Base-by-base conservation (phyloP, 768 basidiomycete species). In the Auricularia auricula-judae region DNA sequence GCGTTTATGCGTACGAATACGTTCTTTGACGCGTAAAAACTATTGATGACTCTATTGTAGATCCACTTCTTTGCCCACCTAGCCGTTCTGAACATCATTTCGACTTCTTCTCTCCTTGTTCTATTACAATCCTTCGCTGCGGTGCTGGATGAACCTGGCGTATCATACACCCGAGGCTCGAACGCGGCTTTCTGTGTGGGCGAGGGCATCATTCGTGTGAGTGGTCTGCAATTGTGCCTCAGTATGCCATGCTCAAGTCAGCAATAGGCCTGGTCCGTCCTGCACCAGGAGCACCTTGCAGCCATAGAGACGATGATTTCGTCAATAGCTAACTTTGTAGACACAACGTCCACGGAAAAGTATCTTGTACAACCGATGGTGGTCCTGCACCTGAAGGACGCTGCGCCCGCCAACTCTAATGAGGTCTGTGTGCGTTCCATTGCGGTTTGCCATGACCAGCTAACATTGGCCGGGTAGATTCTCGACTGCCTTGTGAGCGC, bases 21-120 rank as follows among this genome's bases (percentile, higher is more conserved):
- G 33, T 64, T 4, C 39, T 42, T 58, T 66, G 23, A 53, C 51
- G 62, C 5, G 65, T 60, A 3, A 29, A 29, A 29, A 29, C 29
- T 29, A 29, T 29, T 29, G 29, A 2, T 29, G 29, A 29, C 29
- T 29, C 29, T 29, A 3, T 29, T 64, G 23, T 68, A 98, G 95
- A 87, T 98, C 14, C 91, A 93, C 66, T 91, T 98, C 74, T 97
- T 98, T 71, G 88, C 94, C 1, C 90, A 95, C 71, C 75, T 97
- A 58, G 87, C 91, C 36, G 80, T 88, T 2, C 85, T 91, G 1
- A 82, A 82, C 64, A 76, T 95, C 1, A 82, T 98, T 62, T 86
- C 90, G 2, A 73, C 85, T 0, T 82, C 86, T 8, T 95, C 94
- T 2, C 84, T 98, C 80, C 78, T 89, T 54, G 81, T 85, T 5